Base-by-base conservation (phyloP, 192 early-diverging fungal genomes). In the Backusella tarrabulga region DNA sequence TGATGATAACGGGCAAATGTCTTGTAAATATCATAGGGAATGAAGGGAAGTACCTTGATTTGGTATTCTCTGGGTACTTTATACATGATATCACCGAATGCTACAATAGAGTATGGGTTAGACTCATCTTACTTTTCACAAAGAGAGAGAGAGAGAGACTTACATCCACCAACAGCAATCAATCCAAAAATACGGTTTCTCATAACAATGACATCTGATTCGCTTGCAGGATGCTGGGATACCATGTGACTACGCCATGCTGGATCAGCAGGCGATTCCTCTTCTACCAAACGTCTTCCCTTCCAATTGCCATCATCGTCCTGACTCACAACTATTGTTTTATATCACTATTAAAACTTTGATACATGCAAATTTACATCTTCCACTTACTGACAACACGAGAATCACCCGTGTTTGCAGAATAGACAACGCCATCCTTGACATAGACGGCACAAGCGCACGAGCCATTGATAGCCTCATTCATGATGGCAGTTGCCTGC, bases 41-140 rank as follows among this genome's bases (percentile, higher is more conserved):
- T 84, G 7, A 80, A 75, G 19, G 84, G 87, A 60, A 83, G 81
- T 32, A 81, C 82, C 9, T 87, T 83, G 38, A 87, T 85, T n/a
- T 85, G 78, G 35, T 86, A 82, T 6, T 83, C 79, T 67, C 85
- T 85, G 41, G 72, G 82, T 72, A 36, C 86, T 87, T 70, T 92
- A 88, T 78, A 89, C 86, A 40, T 81, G 74, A 70, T 87, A 83
- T 46, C 91, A 78, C 93, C 93, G 92, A 83, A 94, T 92, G 84
- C 90, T 94, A 17, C 81, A 11, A 40, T 40, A 40, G 38, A 40
- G 36, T 3, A 40, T 40, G 0, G 11, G 11, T 40, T 40, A 40
- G 9, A 9, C 12, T 11, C 38, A 11, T 38, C 2, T 7, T 41
- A 11, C 71, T 34, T 44, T 46, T 52, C 9, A 56, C 44, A 32